Evolutionary conservation across 2,329 filamentous ascomycete species (phyloP).

Genomic region (Fragosphaeria purpurea): DNA sequence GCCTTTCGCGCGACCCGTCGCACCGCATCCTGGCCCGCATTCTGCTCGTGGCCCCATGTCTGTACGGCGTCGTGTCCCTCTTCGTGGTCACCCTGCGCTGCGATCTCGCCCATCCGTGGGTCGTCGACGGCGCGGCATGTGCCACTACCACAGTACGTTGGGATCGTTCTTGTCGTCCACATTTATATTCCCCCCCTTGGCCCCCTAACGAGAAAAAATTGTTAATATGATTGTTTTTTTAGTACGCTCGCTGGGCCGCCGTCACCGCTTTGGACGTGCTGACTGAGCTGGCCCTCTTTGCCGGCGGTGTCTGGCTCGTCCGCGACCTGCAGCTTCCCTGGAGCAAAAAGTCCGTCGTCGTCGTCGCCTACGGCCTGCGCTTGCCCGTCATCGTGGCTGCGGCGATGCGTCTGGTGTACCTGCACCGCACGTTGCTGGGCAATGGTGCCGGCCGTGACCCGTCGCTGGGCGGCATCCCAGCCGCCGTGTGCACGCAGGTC

Average conservation of each 20-base stretch:
- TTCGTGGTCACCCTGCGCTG: conserved; percentile 31
- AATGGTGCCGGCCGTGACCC: conserved; percentile 16
- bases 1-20: conserved; percentile 30
- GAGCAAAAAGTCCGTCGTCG: conserved; percentile 27
- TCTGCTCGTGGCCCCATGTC: conserved; percentile 24
- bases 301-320: conserved; percentile 26
- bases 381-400: conserved; percentile 29
- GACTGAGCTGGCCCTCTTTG: conserved; percentile 27
- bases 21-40: conserved; percentile 27
- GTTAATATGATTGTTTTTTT: background rate
- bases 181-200: background rate
- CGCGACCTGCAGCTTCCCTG: conserved; percentile 26
- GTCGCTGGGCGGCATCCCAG: conserved; percentile 25
- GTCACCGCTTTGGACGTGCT: conserved; percentile 29
- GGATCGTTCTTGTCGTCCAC: background rate
- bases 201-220: no score
- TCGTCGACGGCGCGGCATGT: conserved; percentile 21
- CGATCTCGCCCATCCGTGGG: conserved; percentile 26
- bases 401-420: conserved; percentile 26
- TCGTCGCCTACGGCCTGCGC: conserved; percentile 30
- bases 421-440: conserved; percentile 21
- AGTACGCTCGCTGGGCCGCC: conserved; percentile 29
- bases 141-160: conserved; percentile 20
- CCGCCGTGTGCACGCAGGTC: conserved; percentile 27
- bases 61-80: conserved; percentile 28